Percentiles rank a stretch among this genome's conserved stretches.
phyloP scores from a whole-genome alignment of 306 rosid species.

The Cucumis cinereus region DNA sequence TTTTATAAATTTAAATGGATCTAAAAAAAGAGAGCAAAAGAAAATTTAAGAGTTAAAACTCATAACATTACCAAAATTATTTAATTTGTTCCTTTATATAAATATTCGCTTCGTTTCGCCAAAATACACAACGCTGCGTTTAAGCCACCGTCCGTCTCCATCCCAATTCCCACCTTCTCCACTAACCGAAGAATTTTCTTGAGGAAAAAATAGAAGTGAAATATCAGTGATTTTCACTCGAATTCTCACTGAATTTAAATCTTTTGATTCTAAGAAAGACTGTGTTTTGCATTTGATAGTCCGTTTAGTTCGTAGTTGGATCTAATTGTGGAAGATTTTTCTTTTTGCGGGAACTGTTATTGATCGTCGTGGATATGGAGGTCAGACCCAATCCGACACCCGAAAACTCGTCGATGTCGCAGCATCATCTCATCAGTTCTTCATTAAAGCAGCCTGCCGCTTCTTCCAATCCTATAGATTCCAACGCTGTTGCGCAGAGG shows the following conservation, averaged over 20 bases:
- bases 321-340: not conserved
- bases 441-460: conserved; percentile 33
- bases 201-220: not conserved
- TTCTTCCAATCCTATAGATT: conserved; percentile 46
- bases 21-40: no score
- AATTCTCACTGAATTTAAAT: not conserved
- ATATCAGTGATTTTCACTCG: not conserved
- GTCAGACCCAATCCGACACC: conserved; percentile 45
- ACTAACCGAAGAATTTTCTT: not conserved
- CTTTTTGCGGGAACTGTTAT: not conserved
- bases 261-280: not conserved
- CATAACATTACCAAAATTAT: no score
- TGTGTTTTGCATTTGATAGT: not conserved
- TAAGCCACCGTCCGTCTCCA: not conserved
- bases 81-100: no score
- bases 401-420: conserved; percentile 43
- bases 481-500: conserved; percentile 76
- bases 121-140: no score
- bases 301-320: not conserved
- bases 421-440: conserved; percentile 23
- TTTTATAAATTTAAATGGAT: no score
- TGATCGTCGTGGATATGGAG: conserved; percentile 46
- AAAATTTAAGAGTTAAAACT: no score
- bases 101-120: not conserved
- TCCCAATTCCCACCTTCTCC: not conserved